Evolutionary conservation across 139 green algal genomes (phyloP).

Genomic region (Tetratostichococcus sp.): DNA sequence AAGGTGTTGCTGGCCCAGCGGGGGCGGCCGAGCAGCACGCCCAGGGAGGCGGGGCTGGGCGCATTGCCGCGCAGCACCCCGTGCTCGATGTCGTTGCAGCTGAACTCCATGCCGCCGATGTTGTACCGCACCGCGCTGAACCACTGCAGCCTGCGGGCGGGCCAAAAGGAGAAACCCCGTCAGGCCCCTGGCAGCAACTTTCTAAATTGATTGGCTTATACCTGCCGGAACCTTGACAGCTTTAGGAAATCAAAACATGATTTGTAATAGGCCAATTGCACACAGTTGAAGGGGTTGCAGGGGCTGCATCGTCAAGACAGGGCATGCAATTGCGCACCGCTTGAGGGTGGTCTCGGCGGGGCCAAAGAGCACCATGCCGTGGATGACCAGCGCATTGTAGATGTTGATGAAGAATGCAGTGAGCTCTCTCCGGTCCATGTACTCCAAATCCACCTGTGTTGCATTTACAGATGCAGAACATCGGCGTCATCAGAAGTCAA

Average conservation of each 20-base stretch:
- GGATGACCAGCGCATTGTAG: conserved; percentile 90
- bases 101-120: conserved; percentile 69
- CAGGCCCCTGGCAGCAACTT: too few species aligned
- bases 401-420: conserved; percentile 91
- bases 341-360: conserved; percentile 7
- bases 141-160: conserved; percentile 25
- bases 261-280: too few species aligned
- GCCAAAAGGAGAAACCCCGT: conserved; percentile 9
- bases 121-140: conserved; percentile 52
- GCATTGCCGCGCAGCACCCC: conserved; percentile 87
- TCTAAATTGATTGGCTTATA: too few species aligned
- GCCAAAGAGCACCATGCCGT: conserved; percentile 14
- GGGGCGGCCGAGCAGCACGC: conserved; percentile 43
- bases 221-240: too few species aligned
- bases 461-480: conserved; percentile 7
- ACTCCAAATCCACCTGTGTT: conserved; percentile 54
- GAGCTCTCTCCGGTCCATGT: conserved; percentile 51
- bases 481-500: conserved; percentile 5
- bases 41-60: conserved; percentile 41
- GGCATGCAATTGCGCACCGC: neutral
- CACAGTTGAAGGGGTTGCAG: too few species aligned
- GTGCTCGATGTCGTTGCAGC: conserved; percentile 90
- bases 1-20: conserved; percentile 39
- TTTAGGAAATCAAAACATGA: too few species aligned
- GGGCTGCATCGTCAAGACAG: too few species aligned